Conservation (phyloP, 106 monocot genomes). For the Triglochin maritima region DNA sequence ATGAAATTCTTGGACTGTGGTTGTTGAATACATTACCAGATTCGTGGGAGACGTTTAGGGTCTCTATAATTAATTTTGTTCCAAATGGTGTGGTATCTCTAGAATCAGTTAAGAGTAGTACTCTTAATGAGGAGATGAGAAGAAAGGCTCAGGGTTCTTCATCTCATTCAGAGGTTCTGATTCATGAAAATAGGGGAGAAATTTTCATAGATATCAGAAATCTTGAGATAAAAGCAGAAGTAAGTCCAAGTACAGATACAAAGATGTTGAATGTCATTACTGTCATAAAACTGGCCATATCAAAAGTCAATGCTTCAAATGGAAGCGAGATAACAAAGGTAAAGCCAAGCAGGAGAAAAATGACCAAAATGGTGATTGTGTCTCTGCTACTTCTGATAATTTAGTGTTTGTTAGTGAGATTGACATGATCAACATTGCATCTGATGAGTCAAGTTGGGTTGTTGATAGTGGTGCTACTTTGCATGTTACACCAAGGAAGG, state of each 20-base stretch:
- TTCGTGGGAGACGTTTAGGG: neutral
- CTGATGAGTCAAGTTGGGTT: neutral
- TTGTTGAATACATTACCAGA: constrained; percentile 1
- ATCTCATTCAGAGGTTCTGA: neutral
- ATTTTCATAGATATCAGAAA: neutral
- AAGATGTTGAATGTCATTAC: neutral
- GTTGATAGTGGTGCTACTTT: neutral
- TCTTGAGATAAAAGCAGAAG: neutral
- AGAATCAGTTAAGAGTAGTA: neutral
- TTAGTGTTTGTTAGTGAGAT: neutral
- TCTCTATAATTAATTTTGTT: neutral
- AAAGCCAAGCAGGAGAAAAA: neutral
- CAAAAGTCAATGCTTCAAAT: neutral
- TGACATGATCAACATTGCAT: too few species aligned
- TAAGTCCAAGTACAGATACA: neutral
- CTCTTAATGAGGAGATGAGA: constrained; percentile 5
- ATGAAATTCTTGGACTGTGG: neutral
- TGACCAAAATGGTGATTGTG: neutral
- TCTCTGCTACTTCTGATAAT: neutral
- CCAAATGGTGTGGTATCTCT: neutral
- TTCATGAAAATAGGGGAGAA: neutral
- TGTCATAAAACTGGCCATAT: constrained; percentile 1
- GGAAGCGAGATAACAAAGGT: neutral
- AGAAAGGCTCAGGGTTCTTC: neutral
- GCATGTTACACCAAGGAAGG: neutral